Conservation (phyloP, 148 eudicot genomes). For the Spergularia marina region DNA sequence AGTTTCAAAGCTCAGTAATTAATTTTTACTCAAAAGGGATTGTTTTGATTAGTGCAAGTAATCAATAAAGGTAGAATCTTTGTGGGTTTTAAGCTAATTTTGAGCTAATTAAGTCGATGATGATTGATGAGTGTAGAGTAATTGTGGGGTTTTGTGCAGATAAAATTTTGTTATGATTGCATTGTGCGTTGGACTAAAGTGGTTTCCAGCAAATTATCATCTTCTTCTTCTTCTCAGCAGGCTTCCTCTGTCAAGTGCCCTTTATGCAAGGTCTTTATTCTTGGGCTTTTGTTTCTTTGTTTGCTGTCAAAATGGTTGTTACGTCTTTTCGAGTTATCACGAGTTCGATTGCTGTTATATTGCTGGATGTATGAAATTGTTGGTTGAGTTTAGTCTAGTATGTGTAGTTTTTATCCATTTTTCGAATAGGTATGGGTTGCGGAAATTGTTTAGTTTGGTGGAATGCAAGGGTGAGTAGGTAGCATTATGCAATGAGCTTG, state of each 20-base stretch:
- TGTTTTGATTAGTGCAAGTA: too few species aligned
- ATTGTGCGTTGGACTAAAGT: slow-evolving; percentile 72
- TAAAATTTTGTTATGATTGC: slow-evolving; percentile 73
- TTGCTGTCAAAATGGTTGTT: neutral
- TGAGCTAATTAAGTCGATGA: neutral
- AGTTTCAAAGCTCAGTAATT: too few species aligned
- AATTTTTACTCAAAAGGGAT: neutral
- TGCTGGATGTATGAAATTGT: neutral
- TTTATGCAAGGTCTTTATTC: slow-evolving; percentile 66
- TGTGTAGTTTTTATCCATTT: neutral
- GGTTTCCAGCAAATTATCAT: slow-evolving; percentile 44
- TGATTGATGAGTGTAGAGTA: neutral
- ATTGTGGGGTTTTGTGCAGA: slow-evolving; percentile 42
- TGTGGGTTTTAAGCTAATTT: neutral
- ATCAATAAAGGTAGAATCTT: too few species aligned
- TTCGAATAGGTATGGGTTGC: too few species aligned
- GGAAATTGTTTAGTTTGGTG: neutral
- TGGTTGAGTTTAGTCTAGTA: neutral
- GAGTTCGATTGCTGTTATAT: neutral
- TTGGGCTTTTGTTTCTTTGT: neutral
- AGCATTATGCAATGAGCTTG: neutral
- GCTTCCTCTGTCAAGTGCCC: slow-evolving; percentile 71
- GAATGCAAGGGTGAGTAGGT: neutral
- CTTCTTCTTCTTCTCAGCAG: slow-evolving; percentile 29
- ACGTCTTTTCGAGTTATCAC: neutral